phyloP scores from a whole-genome alignment of 495 filamentous ascomycete genomes.

The Penicillium desertorum region DNA sequence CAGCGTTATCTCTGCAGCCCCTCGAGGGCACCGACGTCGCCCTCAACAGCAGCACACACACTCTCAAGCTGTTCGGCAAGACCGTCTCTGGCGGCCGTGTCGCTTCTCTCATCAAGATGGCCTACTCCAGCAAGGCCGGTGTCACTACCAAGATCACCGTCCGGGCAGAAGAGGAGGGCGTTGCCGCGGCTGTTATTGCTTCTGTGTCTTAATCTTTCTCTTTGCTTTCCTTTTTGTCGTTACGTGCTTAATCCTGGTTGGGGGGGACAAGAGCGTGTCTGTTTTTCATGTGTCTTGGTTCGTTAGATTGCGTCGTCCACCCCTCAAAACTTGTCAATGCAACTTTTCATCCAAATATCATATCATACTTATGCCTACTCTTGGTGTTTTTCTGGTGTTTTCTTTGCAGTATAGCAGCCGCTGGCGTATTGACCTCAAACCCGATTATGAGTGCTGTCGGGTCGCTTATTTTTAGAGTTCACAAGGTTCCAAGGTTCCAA shows the following conservation, averaged over 20 bases:
- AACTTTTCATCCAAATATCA: slow-evolving; percentile 16
- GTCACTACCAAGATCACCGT: slow-evolving; percentile 93
- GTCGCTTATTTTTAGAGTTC: neutral
- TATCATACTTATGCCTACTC: slow-evolving; percentile 5
- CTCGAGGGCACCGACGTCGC: slow-evolving; percentile 91
- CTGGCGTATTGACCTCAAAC: neutral
- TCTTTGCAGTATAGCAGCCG: neutral
- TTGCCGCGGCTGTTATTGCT: slow-evolving; percentile 79
- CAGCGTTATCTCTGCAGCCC: slow-evolving; percentile 85
- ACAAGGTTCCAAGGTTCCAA: neutral
- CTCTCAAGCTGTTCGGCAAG: slow-evolving; percentile 94
- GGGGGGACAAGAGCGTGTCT: slow-evolving; percentile 17
- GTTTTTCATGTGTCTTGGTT: slow-evolving; percentile 15
- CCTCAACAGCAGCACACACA: slow-evolving; percentile 84
- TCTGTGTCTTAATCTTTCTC: slow-evolving; percentile 67
- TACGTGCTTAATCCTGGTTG: slow-evolving; percentile 4
- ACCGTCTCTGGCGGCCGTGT: slow-evolving; percentile 89
- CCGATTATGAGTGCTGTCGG: neutral
- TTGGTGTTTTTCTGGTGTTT: neutral
- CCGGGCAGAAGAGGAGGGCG: slow-evolving; percentile 86
- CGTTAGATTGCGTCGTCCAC: slow-evolving; percentile 8
- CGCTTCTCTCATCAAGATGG: slow-evolving; percentile 87
- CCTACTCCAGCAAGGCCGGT: slow-evolving; percentile 84
- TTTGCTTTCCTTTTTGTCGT: slow-evolving; percentile 17
- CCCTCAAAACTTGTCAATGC: slow-evolving; percentile 7